phyloP scores from a whole-genome alignment of 768 basidiomycete species.

The Collybia mongolica region DNA sequence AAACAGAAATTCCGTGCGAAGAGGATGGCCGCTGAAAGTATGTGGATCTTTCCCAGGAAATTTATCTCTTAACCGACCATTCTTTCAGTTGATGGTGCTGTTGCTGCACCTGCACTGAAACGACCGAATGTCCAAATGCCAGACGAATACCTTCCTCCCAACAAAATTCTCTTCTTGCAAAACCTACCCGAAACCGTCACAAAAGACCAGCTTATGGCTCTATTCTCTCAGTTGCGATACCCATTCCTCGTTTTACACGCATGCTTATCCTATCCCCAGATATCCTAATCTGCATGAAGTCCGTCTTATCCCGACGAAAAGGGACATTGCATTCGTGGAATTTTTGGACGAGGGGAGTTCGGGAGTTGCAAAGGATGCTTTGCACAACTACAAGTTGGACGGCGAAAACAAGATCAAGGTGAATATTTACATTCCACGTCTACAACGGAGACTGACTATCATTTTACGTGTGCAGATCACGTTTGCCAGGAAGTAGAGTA shows the following conservation, averaged over 20 bases:
- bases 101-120: constrained; percentile 64
- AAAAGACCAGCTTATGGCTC: constrained; percentile 85
- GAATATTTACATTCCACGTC: constrained; percentile 8
- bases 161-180: constrained; percentile 98
- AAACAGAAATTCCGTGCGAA: constrained; percentile 85
- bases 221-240: constrained; percentile 78
- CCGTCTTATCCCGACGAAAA: constrained; percentile 96
- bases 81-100: constrained; percentile 63
- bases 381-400: constrained; percentile 97
- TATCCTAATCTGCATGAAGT: constrained; percentile 97
- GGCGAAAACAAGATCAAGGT: constrained; percentile 99
- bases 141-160: constrained; percentile 98
- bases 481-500: constrained; percentile 64
- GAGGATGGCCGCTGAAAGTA: constrained; percentile 79
- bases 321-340: constrained; percentile 98
- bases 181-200: constrained; percentile 92
- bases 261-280: constrained; percentile 35
- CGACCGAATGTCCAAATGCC: constrained; percentile 94
- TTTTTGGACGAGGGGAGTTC: constrained; percentile 92
- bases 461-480: constrained; percentile 49
- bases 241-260: neutral
- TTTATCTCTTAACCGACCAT: constrained; percentile 3
- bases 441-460: constrained; percentile 1
- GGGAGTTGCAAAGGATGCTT: constrained; percentile 87
- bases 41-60: constrained; percentile 13